Conservation (phyloP, 2,329 filamentous ascomycete genomes). For the Cordyceps militaris region DNA sequence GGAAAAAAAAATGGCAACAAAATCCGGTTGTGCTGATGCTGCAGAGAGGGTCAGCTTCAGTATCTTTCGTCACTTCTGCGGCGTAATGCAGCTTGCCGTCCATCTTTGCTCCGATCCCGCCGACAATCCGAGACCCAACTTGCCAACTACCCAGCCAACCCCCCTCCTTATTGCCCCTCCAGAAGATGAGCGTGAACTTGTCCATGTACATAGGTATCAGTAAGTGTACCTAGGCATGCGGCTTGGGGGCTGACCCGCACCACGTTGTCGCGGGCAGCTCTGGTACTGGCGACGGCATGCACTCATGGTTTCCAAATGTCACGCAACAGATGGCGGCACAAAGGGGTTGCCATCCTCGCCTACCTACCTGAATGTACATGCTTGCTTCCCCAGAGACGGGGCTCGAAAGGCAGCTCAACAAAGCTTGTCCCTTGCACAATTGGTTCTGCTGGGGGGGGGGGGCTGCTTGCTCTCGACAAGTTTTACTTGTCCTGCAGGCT, state of each 20-base stretch:
- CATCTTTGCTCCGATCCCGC: constrained; percentile 1
- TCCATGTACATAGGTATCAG: too few relatives aligned
- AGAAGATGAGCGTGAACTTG: neutral
- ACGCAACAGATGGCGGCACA: neutral
- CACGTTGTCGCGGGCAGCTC: constrained; percentile 11
- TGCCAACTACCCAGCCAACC: neutral
- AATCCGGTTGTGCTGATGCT: neutral
- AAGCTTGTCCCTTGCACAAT: neutral
- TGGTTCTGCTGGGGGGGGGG: neutral
- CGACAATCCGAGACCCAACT: constrained; percentile 1
- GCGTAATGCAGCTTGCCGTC: neutral
- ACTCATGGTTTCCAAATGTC: neutral
- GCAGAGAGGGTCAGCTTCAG: neutral
- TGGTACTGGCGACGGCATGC: constrained; percentile 7
- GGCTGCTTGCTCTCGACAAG: neutral
- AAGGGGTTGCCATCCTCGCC: neutral
- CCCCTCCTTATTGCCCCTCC: neutral
- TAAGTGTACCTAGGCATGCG: neutral
- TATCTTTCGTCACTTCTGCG: neutral
- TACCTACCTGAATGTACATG: too few relatives aligned
- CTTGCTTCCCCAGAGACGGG: neutral
- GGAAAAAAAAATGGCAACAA: neutral
- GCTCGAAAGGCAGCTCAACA: neutral
- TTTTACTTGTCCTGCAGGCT: neutral
- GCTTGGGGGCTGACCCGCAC: constrained; percentile 1